A percentile compares a stretch with the other conserved stretches of the same genome.
Conservation (phyloP, 345 rosid genomes). For the Pistacia integerrima region DNA sequence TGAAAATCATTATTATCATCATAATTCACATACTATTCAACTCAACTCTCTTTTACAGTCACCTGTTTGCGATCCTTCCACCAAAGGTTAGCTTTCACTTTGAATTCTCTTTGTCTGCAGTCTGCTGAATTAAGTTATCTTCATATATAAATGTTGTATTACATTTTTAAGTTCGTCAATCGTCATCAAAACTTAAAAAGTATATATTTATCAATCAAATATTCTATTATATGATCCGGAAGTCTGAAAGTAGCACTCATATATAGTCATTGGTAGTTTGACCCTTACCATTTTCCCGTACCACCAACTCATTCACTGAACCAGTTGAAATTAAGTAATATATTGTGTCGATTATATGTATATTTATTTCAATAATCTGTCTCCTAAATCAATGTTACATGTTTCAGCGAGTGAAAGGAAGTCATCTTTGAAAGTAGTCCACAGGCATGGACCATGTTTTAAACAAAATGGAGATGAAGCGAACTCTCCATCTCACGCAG, state of each 20-base stretch:
- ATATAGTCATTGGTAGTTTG: too few relatives aligned
- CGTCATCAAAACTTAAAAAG: too few relatives aligned
- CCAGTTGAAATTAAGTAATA: too few relatives aligned
- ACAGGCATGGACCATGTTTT: slow-evolving; percentile 76
- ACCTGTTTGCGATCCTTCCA: slow-evolving; percentile 44
- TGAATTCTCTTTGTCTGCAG: not conserved
- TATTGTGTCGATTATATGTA: too few relatives aligned
- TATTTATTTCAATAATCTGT: too few relatives aligned
- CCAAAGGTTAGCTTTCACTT: slow-evolving; percentile 37
- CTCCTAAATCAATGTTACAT: not conserved
- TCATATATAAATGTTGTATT: not conserved
- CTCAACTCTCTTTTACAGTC: slow-evolving; percentile 58
- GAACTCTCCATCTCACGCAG: slow-evolving; percentile 34
- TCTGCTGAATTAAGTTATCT: too few relatives aligned
- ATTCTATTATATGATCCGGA: too few relatives aligned
- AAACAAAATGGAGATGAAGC: slow-evolving; percentile 15
- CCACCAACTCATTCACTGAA: too few relatives aligned
- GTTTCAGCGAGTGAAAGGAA: slow-evolving; percentile 34
- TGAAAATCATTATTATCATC: not conserved
- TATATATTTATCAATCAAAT: too few relatives aligned
- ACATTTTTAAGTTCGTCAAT: too few relatives aligned
- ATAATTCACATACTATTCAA: slow-evolving; percentile 33
- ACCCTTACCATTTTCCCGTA: too few relatives aligned
- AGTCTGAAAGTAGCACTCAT: too few relatives aligned
- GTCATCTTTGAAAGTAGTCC: slow-evolving; percentile 58